phyloP scores from a whole-genome alignment of 2,329 filamentous ascomycete genomes.

The Penicillium sp. region DNA sequence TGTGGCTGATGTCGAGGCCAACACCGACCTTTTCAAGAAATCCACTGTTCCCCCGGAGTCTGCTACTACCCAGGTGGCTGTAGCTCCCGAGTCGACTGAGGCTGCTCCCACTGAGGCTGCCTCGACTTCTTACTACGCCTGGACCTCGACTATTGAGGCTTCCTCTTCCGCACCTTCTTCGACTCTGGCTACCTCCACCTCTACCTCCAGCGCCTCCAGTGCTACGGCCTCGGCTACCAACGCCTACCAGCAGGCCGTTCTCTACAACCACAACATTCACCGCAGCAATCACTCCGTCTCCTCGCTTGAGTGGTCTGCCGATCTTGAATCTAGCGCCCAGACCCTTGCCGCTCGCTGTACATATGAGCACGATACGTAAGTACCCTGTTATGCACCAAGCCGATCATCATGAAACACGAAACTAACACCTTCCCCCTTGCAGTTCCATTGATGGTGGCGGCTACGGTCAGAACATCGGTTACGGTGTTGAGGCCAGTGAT shows the following conservation, averaged over 20 bases:
- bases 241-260: slow-evolving; percentile 37
- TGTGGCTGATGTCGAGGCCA: neutral
- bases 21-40: slow-evolving; percentile 11
- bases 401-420: neutral
- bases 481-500: slow-evolving; percentile 57
- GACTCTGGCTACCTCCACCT: slow-evolving; percentile 34
- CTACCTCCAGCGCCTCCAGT: slow-evolving; percentile 42
- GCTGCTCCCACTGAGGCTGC: neutral
- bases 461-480: slow-evolving; percentile 93
- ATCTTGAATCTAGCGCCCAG: slow-evolving; percentile 64
- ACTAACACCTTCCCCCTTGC: slow-evolving; percentile 2
- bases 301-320: slow-evolving; percentile 65
- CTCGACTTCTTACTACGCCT: slow-evolving; percentile 17
- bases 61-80: neutral
- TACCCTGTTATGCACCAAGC: slow-evolving; percentile 16
- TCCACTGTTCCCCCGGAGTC: slow-evolving; percentile 6
- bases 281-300: slow-evolving; percentile 76
- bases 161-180: slow-evolving; percentile 38
- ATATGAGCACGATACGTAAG: slow-evolving; percentile 76
- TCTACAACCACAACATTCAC: slow-evolving; percentile 83
- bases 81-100: neutral
- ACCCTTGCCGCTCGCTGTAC: slow-evolving; percentile 66
- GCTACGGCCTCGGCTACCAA: slow-evolving; percentile 28
- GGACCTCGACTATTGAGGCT: slow-evolving; percentile 20
- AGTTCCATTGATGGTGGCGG: slow-evolving; percentile 58